Percentiles rank a stretch among this genome's conserved stretches.
Conservation (phyloP, 345 rosid genomes). For the thale cress (Arabidopsis thaliana) region DNA sequence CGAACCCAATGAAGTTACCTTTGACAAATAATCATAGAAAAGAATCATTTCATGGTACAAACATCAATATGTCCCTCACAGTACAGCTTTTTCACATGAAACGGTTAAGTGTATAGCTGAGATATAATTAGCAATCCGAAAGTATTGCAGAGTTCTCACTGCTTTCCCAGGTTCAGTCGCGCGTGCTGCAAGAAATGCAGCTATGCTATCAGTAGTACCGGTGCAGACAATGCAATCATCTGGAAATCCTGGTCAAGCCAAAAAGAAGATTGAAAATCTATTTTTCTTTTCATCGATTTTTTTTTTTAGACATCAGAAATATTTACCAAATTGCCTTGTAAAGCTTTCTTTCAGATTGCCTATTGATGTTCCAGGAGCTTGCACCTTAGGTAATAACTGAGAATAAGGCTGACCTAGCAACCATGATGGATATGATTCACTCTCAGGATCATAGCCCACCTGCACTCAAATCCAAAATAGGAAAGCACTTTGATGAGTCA, state of each 20-base stretch:
- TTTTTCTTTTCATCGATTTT: not conserved
- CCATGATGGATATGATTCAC: slow-evolving; percentile 86
- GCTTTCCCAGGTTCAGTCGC: slow-evolving; percentile 86
- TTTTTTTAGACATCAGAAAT: slow-evolving; percentile 5
- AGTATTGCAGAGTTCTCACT: slow-evolving; percentile 52
- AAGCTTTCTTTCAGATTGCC: slow-evolving; percentile 66
- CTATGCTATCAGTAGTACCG: slow-evolving; percentile 95
- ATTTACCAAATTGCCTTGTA: slow-evolving; percentile 58
- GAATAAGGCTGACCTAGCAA: slow-evolving; percentile 82
- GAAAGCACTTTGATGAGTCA: not conserved
- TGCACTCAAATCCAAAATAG: slow-evolving; percentile 33
- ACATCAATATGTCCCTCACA: not conserved
- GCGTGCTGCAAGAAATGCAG: slow-evolving; percentile 95
- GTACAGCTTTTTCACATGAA: not conserved
- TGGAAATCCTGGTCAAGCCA: slow-evolving; percentile 65
- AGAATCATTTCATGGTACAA: not conserved
- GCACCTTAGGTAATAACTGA: slow-evolving; percentile 68
- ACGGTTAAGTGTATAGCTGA: not conserved
- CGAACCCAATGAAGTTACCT: slow-evolving; percentile 96
- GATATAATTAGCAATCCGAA: not conserved
- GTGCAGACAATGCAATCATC: slow-evolving; percentile 76
- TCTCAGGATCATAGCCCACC: slow-evolving; percentile 97
- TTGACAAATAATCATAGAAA: not conserved
- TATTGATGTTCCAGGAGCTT: slow-evolving; percentile 79
- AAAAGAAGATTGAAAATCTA: slow-evolving; percentile 4